Base-by-base conservation (phyloP, 805 yeast species). In the Suhomyces sp. region DNA sequence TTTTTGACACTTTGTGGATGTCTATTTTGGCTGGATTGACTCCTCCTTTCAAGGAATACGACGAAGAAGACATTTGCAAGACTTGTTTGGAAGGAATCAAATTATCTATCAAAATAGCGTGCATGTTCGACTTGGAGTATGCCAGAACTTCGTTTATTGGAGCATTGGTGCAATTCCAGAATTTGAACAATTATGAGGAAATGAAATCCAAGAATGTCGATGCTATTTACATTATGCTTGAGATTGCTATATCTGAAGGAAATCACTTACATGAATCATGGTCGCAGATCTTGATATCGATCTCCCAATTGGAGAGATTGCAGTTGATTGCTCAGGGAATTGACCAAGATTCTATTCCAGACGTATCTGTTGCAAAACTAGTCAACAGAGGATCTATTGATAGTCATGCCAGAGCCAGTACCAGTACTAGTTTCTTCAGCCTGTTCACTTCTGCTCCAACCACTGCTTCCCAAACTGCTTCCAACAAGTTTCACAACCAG, bases 1-100 rank as follows among this genome's bases (percentile, higher is more conserved):
- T 96, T 65, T 93, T 94, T 71, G 97, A 93, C 62, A 90, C 90
- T 15, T 74, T 88, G 44, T 94, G 99, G 99, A 92, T 96, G 97
- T 90, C 97, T 0, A 82, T 94, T 47, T 77, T 94, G 59, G 98
- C 98, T 6, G 97, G 96, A 0, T 77, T 94, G 48, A 91, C 97
- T 0, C 93, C 96, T 3, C 96, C 97, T 5, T 91, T 92, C 74
- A 90, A 87, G 65, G 97, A 90, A 51, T 85, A 87, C 57, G 91
- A 88, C 59, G 94, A 89, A 59, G 80, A 78, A 19, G 90, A 86
- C 51, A 80, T 87, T 9, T 81, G 88, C 4, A 80, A 76, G 48
- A 70, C 80, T 7, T 86, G 97, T 60, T 71, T 94, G 50, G 97
- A 90, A 58, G 99, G 99, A 22, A 82, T 94, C 59, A 86, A 86